phyloP scores from a whole-genome alignment of 108 stramenopile species.

The Cyclostephanos tholiformis region DNA sequence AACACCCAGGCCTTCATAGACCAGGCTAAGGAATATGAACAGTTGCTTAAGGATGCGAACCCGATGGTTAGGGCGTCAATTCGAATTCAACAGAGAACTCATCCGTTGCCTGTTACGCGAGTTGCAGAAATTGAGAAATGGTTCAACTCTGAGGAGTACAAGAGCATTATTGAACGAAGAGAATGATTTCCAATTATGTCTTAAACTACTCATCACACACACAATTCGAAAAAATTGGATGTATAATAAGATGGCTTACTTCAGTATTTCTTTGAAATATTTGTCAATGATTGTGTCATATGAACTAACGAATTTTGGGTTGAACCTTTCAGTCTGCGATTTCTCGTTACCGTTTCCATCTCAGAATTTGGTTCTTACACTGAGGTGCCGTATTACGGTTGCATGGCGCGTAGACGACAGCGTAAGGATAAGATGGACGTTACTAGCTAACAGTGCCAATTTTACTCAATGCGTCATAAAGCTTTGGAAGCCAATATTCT shows the following conservation, averaged over 20 bases:
- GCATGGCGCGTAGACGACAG: too few relatives aligned
- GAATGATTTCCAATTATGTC: not conserved
- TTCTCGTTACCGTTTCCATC: not conserved
- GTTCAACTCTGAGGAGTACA: constrained; percentile 50
- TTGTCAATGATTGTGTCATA: not conserved
- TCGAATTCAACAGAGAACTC: constrained; percentile 51
- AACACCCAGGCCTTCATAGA: constrained; percentile 60
- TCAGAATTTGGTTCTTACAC: not conserved
- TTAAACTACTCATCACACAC: not conserved
- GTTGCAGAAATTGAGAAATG: constrained; percentile 69
- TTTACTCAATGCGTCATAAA: constrained; percentile 41
- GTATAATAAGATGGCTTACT: too few relatives aligned
- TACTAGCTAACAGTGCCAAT: not conserved
- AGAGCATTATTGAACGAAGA: constrained; percentile 16
- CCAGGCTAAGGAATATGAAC: constrained; percentile 66
- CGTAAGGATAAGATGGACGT: not conserved
- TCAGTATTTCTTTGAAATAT: not conserved
- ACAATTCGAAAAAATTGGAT: not conserved
- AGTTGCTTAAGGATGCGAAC: constrained; percentile 39
- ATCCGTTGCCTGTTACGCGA: constrained; percentile 70
- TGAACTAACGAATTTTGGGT: too few relatives aligned
- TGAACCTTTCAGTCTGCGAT: too few relatives aligned
- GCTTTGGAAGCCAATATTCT: constrained; percentile 52
- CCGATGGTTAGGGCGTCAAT: constrained; percentile 47
- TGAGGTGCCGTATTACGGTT: too few relatives aligned